phyloP scores from a whole-genome alignment of 495 filamentous ascomycete species.

The Xylona heveae region DNA sequence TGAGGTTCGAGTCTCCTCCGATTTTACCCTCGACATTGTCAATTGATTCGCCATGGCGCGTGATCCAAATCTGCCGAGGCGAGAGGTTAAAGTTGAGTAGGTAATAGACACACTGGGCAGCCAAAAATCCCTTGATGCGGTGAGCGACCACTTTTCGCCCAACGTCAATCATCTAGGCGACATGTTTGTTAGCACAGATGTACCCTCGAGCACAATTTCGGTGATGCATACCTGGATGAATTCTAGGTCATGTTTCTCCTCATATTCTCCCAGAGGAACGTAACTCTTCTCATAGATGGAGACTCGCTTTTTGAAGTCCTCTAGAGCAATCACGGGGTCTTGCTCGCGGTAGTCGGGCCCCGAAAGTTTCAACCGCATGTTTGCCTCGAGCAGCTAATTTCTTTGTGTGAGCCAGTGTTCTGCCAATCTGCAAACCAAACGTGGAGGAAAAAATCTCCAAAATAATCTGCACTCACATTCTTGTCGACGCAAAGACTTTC shows the following conservation, averaged over 20 bases:
- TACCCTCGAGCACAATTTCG: neutral
- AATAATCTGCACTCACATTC: constrained; percentile 18
- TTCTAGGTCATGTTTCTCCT: constrained; percentile 71
- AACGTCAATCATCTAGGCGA: constrained; percentile 75
- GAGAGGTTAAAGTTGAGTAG: constrained; percentile 90
- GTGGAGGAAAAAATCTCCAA: neutral
- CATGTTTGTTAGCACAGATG: no score
- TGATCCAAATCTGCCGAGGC: constrained; percentile 94
- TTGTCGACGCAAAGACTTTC: constrained; percentile 82
- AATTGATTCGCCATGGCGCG: constrained; percentile 66
- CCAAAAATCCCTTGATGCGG: constrained; percentile 77
- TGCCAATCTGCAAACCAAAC: constrained; percentile 1
- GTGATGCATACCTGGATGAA: constrained; percentile 53
- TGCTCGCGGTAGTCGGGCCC: constrained; percentile 91
- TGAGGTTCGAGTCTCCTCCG: constrained; percentile 69
- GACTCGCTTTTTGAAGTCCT: constrained; percentile 87
- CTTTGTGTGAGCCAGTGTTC: no score
- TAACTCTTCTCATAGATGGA: constrained; percentile 84
- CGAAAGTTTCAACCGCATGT: constrained; percentile 94
- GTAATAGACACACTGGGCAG: constrained; percentile 77
- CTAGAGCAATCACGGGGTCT: constrained; percentile 62
- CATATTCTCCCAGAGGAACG: constrained; percentile 73
- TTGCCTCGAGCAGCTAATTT: constrained; percentile 71
- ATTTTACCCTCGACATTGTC: constrained; percentile 68
- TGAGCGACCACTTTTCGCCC: constrained; percentile 82